These are phyloP conservation scores for Globisporangium paroecandrum DNA, from an alignment of 352 stramenopile genomes.

Conservation along the genomic window DNA sequence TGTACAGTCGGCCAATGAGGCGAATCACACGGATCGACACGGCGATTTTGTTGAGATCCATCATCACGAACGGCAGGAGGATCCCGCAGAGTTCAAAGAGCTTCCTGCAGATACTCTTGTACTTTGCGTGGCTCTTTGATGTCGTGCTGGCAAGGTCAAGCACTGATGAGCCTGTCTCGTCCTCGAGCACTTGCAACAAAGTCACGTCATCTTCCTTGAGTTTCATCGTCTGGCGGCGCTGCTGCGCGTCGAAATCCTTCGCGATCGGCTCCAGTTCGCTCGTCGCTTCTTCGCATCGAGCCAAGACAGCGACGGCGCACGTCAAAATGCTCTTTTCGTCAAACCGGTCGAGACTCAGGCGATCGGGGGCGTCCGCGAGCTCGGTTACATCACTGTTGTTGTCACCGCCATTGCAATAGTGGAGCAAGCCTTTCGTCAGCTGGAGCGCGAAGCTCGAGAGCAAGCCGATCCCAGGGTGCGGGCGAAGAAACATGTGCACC, in stretches of 20 bases:
- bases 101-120: slow-evolving; percentile 31
- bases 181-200: slow-evolving; percentile 34
- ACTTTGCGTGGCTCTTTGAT: slow-evolving; percentile 20
- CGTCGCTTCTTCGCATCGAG: slow-evolving; percentile 29
- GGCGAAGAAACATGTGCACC: slow-evolving; percentile 31
- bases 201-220: slow-evolving; percentile 38
- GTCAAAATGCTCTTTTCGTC: slow-evolving; percentile 34
- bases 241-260: slow-evolving; percentile 36
- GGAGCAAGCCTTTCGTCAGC: slow-evolving; percentile 30
- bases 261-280: slow-evolving; percentile 26
- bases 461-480: slow-evolving; percentile 20
- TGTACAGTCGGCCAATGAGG: slow-evolving; percentile 45
- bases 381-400: slow-evolving; percentile 15
- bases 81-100: slow-evolving; percentile 35
- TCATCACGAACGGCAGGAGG: slow-evolving; percentile 43
- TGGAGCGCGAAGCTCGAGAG: slow-evolving; percentile 24
- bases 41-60: slow-evolving; percentile 33
- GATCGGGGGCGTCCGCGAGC: slow-evolving; percentile 6
- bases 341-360: slow-evolving; percentile 24
- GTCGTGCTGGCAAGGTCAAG: slow-evolving; percentile 23
- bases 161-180: slow-evolving; percentile 29
- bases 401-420: slow-evolving; percentile 32
- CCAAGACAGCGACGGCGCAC: slow-evolving; percentile 28
- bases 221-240: slow-evolving; percentile 33
- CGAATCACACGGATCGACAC: slow-evolving; percentile 44